Evolutionary conservation across 2,329 filamentous ascomycete species (phyloP), one percentile per base, ranked within the genome.

Genomic region (Curvularia verruculosa): DNA sequence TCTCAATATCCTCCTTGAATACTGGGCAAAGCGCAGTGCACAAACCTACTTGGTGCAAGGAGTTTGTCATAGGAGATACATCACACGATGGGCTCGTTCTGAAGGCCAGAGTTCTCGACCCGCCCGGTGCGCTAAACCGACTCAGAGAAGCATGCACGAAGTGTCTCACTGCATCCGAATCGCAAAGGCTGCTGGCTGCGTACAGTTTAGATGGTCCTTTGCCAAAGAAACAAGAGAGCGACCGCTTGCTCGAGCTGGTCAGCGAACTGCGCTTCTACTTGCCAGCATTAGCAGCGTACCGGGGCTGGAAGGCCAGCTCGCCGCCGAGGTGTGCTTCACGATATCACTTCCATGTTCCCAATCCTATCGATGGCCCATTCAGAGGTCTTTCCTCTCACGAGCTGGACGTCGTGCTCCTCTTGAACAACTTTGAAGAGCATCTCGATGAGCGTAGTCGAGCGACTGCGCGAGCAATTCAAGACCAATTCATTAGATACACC

Each of bases 251-350:
- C 3, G 63, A 75, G 15, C 77, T 82, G 26, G 68, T 68, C 9
- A 79, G 77, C 24, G 82, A 84, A 52, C 74, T 83, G 24, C 68
- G 71, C 5, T 83, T 81, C 68, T 76, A 79, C 57, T 73, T 79
- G 1, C 76, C 81, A 1, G 72, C 74, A 0, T 53, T 79, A 2
- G 63, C 73, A 9, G 75, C 77, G 8, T 77, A 80, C 5, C 52
- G 66, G 34, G 71, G 67, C 2, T 75, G 71, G 71, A 65, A 58
- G 57, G 44, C 56, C 1, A 34, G 52, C 13, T 37, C 40, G 1
- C 54, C 58, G 5, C 31, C 56, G 18, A 56, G 43, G 21, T 37
- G 23, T 15, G 48, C 62, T 12, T 63, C 52, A 12, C 49, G 65
- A 21, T 74, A 73, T 36, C 67, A 73, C 48, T 74, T 75, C 54